Base-by-base conservation (phyloP, 2,329 filamentous ascomycete genomes). In the Verticillium nonalfalfae region DNA sequence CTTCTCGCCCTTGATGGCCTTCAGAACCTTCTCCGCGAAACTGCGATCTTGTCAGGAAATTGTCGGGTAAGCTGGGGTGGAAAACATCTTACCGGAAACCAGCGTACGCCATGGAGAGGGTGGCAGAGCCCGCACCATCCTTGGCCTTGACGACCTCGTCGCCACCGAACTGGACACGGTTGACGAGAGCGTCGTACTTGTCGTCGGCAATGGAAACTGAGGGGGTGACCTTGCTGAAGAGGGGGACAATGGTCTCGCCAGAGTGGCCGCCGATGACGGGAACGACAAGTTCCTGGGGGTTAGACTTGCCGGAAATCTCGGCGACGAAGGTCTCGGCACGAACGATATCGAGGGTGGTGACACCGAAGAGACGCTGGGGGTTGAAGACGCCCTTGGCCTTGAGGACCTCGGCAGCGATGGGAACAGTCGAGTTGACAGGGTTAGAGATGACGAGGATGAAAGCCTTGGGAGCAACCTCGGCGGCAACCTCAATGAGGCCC, bases 351-450 rank as follows among this genome's bases (percentile, higher is more conserved):
- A 99, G 90, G 58, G 95, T 98, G 74, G 95, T 99, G 75, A 99
- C 95, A 85, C 95, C 95, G 74, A 99, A 99, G 66, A 99, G 89
- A 76, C 90, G 93, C 85, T 95, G 90, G 69, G 95, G 83, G 83
- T 99, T 90, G 81, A 98, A 99, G 73, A 96, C 92, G 70, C 88
- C 88, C 76, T 93, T 93, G 70, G 85, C 83, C 87, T 97, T 98
- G 76, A 99, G 89, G 64, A 97, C 91, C 84, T 99, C 95, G 69
- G 93, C 95, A 66, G 95, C 91, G 73, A 99, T 97, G 66, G 95
- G 95, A 62, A 99, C 95, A 62, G 95, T 99, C 59, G 93, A 97
- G 89, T 99, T 99, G 79, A 99, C 95, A 63, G 95, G 95, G 87
- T 99, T 99, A 73, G 94, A 98, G 79, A 99, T 99, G 82, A 99